A percentile compares a stretch with the other conserved stretches of the same genome.
Evolutionary conservation across 768 basidiomycete species (phyloP).

Genomic region (Collybia mongolica): DNA sequence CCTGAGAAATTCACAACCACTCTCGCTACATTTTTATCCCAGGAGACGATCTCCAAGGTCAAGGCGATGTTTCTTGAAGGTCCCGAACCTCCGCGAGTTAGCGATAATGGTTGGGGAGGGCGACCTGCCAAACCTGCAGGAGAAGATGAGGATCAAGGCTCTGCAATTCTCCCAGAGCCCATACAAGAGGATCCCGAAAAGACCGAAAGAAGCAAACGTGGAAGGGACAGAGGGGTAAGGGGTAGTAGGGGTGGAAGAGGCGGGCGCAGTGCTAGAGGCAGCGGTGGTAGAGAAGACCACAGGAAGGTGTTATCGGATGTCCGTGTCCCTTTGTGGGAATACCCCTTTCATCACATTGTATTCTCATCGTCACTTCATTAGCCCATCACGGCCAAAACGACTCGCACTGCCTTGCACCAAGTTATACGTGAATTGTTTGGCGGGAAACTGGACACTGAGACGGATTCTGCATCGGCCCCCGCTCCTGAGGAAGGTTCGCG

Average conservation of each 20-base stretch:
- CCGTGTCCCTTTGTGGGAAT: conserved; percentile 29
- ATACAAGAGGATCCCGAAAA: conserved; percentile 22
- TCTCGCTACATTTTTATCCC: conserved; percentile 64
- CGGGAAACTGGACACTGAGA: conserved; percentile 84
- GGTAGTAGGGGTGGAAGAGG: conserved; percentile 48
- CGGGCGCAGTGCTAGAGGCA: conserved; percentile 40
- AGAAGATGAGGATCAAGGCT: conserved; percentile 16
- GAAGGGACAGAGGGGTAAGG: conserved; percentile 42
- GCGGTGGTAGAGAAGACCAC: conserved; percentile 55
- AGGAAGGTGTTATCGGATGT: conserved; percentile 84
- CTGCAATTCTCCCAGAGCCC: conserved; percentile 14
- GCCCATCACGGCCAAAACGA: conserved; percentile 82
- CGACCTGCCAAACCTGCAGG: conserved; percentile 34
- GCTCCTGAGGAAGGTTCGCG: conserved; percentile 66
- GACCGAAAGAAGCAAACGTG: conserved; percentile 30
- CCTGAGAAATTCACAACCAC: conserved; percentile 54
- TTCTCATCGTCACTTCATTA: conserved; percentile 28
- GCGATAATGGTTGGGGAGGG: conserved; percentile 74
- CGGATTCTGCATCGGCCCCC: conserved; percentile 50
- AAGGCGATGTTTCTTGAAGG: conserved; percentile 82
- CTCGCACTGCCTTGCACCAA: conserved; percentile 81
- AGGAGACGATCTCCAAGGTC: conserved; percentile 55
- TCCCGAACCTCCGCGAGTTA: conserved; percentile 68
- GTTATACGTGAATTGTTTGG: conserved; percentile 75
- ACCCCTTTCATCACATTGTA: conserved; percentile 7